These are phyloP conservation scores for Lepidium sativum DNA, from an alignment of 345 rosid genomes.

Conservation along the genomic window DNA sequence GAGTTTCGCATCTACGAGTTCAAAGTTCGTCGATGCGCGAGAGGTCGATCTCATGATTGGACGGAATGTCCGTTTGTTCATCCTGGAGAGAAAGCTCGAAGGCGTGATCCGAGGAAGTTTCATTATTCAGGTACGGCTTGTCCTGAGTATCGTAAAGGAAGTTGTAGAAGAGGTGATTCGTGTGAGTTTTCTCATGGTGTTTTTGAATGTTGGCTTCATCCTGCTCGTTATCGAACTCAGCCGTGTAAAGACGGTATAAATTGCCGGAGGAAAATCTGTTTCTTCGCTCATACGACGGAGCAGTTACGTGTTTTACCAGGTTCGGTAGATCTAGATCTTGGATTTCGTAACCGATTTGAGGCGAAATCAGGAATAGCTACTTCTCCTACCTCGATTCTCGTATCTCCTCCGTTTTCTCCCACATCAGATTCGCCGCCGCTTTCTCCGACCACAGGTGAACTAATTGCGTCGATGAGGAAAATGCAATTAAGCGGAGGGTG, in stretches of 20 bases:
- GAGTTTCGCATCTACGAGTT: conserved; percentile 63
- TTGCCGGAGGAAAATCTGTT: conserved; percentile 65
- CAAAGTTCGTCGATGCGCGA: conserved; percentile 48
- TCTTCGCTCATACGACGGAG: conserved; percentile 79
- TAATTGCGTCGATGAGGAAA: conserved; percentile 37
- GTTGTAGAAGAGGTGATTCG: conserved; percentile 44
- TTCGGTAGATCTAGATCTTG: conserved; percentile 31
- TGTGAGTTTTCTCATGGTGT: conserved; percentile 70
- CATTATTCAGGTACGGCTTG: conserved; percentile 54
- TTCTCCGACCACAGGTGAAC: conserved; percentile 34
- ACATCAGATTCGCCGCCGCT: conserved; percentile 50
- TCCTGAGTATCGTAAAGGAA: conserved; percentile 60
- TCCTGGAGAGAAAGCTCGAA: conserved; percentile 61
- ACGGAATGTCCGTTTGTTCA: conserved; percentile 69
- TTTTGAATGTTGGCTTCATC: conserved; percentile 91
- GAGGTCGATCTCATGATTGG: conserved; percentile 69
- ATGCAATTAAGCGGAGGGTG: conserved; percentile 29
- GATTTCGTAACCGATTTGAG: conserved; percentile 29
- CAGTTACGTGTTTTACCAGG: conserved; percentile 50
- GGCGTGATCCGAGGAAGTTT: conserved; percentile 52
- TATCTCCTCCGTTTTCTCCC: conserved; percentile 38
- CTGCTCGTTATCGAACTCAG: conserved; percentile 71
- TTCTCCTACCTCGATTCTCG: conserved; percentile 44
- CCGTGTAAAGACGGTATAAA: conserved; percentile 72
- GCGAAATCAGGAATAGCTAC: conserved; percentile 15